A percentile compares a stretch with the other conserved stretches of the same genome.
phyloP scores from a whole-genome alignment of 257 asterid genomes.

The Solanum sejunctum region DNA sequence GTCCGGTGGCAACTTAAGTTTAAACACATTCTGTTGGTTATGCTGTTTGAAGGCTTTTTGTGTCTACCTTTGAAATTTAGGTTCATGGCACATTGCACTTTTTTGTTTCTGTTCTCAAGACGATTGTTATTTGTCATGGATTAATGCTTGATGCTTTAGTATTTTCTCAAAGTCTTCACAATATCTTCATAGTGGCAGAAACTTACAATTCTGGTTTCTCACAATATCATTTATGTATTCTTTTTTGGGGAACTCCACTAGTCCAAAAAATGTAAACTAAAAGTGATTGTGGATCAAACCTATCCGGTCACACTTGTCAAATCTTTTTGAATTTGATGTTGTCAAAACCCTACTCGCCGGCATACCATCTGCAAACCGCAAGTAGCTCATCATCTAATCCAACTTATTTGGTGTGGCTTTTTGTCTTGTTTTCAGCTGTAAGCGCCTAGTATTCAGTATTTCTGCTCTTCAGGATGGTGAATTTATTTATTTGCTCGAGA shows the following conservation, averaged over 20 bases:
- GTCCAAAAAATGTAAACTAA: not conserved
- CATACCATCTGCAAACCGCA: not conserved
- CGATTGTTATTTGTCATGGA: not conserved
- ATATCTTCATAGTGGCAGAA: not conserved
- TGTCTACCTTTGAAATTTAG: not conserved
- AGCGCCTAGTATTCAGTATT: not conserved
- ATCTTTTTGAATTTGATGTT: not conserved
- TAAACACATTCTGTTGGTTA: not conserved
- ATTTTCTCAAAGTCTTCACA: not conserved
- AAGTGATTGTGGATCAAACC: not conserved
- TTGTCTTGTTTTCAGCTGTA: not conserved
- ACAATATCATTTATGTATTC: not conserved
- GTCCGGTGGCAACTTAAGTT: not conserved
- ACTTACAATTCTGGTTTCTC: not conserved
- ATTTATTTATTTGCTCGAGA: not conserved
- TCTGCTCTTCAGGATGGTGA: not conserved
- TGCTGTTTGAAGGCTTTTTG: not conserved
- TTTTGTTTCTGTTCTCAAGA: not conserved
- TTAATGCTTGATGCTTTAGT: not conserved
- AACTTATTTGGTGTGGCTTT: not conserved
- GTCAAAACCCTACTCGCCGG: not conserved
- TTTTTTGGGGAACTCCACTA: not conserved
- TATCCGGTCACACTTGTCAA: not conserved
- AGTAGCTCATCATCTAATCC: not conserved
- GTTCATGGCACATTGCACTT: not conserved